Evolutionary conservation across 1,284 basidiomycete species (phyloP), one percentile per base, ranked within the genome.

Genomic region (Microbotryum scabiosae): DNA sequence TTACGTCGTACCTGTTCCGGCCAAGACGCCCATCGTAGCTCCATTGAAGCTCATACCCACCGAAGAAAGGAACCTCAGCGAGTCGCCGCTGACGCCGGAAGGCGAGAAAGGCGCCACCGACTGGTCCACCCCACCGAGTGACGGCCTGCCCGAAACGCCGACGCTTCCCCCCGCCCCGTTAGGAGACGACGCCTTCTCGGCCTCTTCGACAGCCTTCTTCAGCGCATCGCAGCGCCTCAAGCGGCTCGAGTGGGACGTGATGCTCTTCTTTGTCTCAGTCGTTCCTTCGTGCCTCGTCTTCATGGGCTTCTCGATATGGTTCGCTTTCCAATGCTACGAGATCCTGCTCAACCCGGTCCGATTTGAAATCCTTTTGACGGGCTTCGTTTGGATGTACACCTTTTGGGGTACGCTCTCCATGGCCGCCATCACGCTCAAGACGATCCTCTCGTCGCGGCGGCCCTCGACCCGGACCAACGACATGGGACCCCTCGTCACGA

Each of bases 191-290:
- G 26, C 20, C 9, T 28, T 25, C 18, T 51, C 14, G 18, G 45
- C 9, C 20, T 45, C 41, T 44, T 59, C n/a, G 16, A 41, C 14
- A 30, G 47, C 49, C 20, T 28, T n/a, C 36, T 28, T 48, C 3
- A 4, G 16, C 10, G 51, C 25, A 7, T 47, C 32, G 21, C 12
- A 44, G 1, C 30, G 51, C 9, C 45, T 57, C 21, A 57, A 52
- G 20, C 45, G 56, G 18, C 43, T 52, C 8, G 48, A 51, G 9
- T 63, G 57, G 57, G 61, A 63, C 49, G 61, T 63, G 8, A 41
- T 30, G 16, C 44, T 62, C 12, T 60, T 64, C 52, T 64, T 64
- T 43, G 12, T 58, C 12, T 44, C 59, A 2, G 62, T 64, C 30
- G 59, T 61, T 0, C 62, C 62, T 1, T 49, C 56, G 0, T 57